These are phyloP conservation scores for Boletus pseudo-olivaceus DNA, from an alignment of 768 basidiomycete genomes.

Conservation along the genomic window DNA sequence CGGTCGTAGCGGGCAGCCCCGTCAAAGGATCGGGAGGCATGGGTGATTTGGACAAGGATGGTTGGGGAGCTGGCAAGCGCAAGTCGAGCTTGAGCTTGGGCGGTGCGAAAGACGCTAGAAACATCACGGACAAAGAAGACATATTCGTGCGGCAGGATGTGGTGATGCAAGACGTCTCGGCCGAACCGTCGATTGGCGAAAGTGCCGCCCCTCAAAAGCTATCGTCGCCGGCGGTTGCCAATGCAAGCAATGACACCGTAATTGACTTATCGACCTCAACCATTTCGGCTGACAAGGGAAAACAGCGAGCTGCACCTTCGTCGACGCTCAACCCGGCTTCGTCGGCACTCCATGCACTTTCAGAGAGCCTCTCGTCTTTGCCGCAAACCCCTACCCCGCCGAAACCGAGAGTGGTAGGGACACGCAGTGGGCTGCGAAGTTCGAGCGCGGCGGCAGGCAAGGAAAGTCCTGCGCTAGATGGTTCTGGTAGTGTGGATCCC, in stretches of 20 bases:
- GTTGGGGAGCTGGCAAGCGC: not conserved
- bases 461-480: slow-evolving; percentile 28
- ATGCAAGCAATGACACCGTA: slow-evolving; percentile 4
- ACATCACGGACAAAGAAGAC: slow-evolving; percentile 1
- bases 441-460: slow-evolving; percentile 30
- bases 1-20: slow-evolving; percentile 44
- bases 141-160: slow-evolving; percentile 9
- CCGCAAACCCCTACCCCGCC: slow-evolving; percentile 38
- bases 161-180: not conserved
- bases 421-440: slow-evolving; percentile 48
- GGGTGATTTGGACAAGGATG: not conserved
- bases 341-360: slow-evolving; percentile 53
- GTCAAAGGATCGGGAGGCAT: slow-evolving; percentile 35
- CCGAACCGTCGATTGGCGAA: slow-evolving; percentile 10
- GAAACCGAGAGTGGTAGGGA: slow-evolving; percentile 39
- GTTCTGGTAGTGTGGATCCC: slow-evolving; percentile 32
- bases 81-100: not conserved
- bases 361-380: slow-evolving; percentile 56
- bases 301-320: slow-evolving; percentile 14
- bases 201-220: slow-evolving; percentile 13
- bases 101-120: not conserved
- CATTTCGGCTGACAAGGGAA: slow-evolving; percentile 19
- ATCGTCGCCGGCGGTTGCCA: not conserved
- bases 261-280: slow-evolving; percentile 17
- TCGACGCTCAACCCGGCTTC: slow-evolving; percentile 29